phyloP scores from a whole-genome alignment of 2,329 filamentous ascomycete genomes.

The Zarea fungicola region DNA sequence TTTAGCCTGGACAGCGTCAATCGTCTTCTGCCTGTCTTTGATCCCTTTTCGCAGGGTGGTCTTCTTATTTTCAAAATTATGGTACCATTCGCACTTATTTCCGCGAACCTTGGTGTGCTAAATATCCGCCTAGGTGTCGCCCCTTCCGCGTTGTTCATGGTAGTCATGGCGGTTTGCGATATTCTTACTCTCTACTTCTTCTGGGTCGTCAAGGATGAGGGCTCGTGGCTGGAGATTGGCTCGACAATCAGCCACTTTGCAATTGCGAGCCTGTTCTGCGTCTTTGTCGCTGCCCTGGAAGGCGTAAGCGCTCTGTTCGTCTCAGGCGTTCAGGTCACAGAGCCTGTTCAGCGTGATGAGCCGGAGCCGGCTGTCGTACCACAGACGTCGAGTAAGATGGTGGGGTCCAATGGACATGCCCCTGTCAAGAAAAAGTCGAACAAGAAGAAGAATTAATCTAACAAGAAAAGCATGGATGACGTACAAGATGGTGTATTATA shows the following conservation, averaged over 20 bases:
- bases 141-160: constrained; percentile 86
- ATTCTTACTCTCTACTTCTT: constrained; percentile 94
- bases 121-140: constrained; percentile 80
- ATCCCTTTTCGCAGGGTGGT: constrained; percentile 85
- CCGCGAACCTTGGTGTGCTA: constrained; percentile 87
- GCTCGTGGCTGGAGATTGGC: constrained; percentile 95
- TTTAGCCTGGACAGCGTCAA: constrained; percentile 90
- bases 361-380: background rate
- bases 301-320: constrained; percentile 80
- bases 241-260: constrained; percentile 94
- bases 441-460: constrained; percentile 10
- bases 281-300: constrained; percentile 87
- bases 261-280: constrained; percentile 82
- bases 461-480: background rate
- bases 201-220: constrained; percentile 94
- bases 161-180: constrained; percentile 87
- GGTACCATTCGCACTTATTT: constrained; percentile 88
- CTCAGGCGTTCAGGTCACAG: constrained; percentile 66
- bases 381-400: background rate
- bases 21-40: constrained; percentile 85
- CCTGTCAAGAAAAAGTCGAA: constrained; percentile 1
- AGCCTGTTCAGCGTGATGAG: constrained; percentile 8
- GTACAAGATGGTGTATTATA: background rate
- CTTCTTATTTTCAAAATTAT: constrained; percentile 85
- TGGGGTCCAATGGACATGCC: constrained; percentile 2